Percentiles rank a stretch among this genome's conserved stretches.
phyloP scores from a whole-genome alignment of 2,329 filamentous ascomycete species.

The Phaeoacremonium minimum region DNA sequence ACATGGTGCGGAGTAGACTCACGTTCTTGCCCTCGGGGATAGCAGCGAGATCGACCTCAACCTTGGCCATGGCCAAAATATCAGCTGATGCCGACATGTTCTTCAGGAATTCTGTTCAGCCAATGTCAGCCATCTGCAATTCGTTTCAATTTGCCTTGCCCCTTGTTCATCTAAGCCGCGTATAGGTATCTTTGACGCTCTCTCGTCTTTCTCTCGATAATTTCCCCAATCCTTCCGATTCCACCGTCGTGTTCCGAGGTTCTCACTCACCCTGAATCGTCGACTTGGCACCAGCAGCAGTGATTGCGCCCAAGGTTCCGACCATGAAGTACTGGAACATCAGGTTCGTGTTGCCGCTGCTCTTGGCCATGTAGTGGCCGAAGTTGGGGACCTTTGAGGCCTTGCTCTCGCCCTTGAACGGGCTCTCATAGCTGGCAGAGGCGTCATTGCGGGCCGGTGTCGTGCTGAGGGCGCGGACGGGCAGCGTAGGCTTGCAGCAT shows the following conservation, averaged over 20 bases:
- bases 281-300: constrained; percentile 91
- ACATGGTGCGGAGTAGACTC: constrained; percentile 32
- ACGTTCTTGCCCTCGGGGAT: constrained; percentile 99
- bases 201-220: constrained; percentile 1
- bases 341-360: constrained; percentile 68
- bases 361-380: constrained; percentile 76
- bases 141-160: neutral
- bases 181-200: too few relatives aligned
- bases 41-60: constrained; percentile 86
- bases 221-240: constrained; percentile 2
- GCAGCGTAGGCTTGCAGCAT: constrained; percentile 31
- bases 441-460: constrained; percentile 43
- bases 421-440: constrained; percentile 50
- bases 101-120: constrained; percentile 83
- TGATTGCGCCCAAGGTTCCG: constrained; percentile 86
- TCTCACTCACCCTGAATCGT: constrained; percentile 85
- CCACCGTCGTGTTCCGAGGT: constrained; percentile 1
- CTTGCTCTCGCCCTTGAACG: constrained; percentile 57
- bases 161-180: too few relatives aligned
- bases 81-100: constrained; percentile 99
- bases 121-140: constrained; percentile 6
- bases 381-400: constrained; percentile 80
- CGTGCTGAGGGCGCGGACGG: constrained; percentile 53
- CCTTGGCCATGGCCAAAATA: constrained; percentile 98
- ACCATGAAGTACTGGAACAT: constrained; percentile 99